Conservation (phyloP, 306 rosid species). For the Cucumis cinereus region DNA sequence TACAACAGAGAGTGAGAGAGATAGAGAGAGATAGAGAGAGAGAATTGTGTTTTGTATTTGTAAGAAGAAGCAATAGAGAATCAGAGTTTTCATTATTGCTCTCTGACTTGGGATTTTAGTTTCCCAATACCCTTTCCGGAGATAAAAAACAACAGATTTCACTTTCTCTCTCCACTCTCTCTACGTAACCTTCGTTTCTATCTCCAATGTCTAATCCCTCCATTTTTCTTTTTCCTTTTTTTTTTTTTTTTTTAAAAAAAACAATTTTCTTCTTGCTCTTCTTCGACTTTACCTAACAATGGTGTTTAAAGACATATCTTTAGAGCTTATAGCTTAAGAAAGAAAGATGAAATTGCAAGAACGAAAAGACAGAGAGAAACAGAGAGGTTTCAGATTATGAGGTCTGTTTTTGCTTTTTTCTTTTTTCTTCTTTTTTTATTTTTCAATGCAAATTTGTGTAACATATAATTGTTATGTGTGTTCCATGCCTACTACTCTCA, state of each 20-base stretch:
- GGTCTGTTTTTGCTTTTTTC: not conserved
- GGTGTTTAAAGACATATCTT: not conserved
- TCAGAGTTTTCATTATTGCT: constrained; percentile 43
- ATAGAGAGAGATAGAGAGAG: not conserved
- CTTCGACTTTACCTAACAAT: not conserved
- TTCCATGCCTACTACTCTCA: not conserved
- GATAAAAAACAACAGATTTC: constrained; percentile 27
- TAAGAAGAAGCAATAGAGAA: not conserved
- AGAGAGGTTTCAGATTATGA: not conserved
- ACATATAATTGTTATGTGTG: not conserved
- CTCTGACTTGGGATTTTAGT: constrained; percentile 71
- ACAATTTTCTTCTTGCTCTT: not conserved
- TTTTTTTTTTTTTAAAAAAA: not conserved
- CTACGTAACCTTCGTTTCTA: constrained; percentile 7
- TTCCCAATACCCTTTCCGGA: constrained; percentile 30
- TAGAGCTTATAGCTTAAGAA: not conserved
- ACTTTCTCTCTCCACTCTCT: not conserved
- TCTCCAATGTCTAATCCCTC: not conserved
- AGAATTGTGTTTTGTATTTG: not conserved
- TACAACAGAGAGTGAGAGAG: too few relatives aligned
- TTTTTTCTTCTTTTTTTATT: too few relatives aligned
- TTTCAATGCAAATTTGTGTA: not conserved
- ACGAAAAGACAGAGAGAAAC: not conserved
- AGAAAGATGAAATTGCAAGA: not conserved
- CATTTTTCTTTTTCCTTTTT: not conserved